Base-by-base conservation (phyloP, 2,329 filamentous ascomycete species). In the Colletotrichum melonis region DNA sequence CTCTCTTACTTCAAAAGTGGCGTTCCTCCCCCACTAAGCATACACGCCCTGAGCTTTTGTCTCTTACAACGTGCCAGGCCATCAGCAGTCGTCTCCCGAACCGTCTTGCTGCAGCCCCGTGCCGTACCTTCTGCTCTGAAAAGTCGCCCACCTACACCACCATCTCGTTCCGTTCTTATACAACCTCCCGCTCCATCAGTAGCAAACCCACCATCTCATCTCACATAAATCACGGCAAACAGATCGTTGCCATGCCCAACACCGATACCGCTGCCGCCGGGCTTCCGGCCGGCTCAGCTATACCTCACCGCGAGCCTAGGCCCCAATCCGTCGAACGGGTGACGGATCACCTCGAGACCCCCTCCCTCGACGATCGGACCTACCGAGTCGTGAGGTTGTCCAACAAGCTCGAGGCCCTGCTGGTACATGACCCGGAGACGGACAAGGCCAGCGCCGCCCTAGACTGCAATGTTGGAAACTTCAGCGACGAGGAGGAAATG, bases 401-500 rank as follows among this genome's bases (percentile, higher is more conserved):
- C 59, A 99, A 99, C 83, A 89, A 95, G 82, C 90, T 99, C 19
- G 96, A 99, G 86, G 96, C 92, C 8, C 88, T 99, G 22, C 86
- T 99, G 63, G 97, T 98, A 69, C 96, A 98, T 81, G 97, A 99
- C 84, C 90, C 94, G 1, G 93, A 97, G 75, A 98, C 97, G 8
- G 97, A 99, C 87, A 98, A 98, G 88, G 95, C 97, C 76, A 97
- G 95, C 79, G 97, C 96, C 11, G 94, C 96, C 63, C 91, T 98
- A 80, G 97, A 98, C 81, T 95, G 98, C 80, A 95, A 97, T 82
- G 96, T 98, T 46, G 97, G 97, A 74, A 97, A 94, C 83, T 98
- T 98, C 85, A 97, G 94, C 80, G 97, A 99, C 80, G 91, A 94
- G 76, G 90, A 93, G 76, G 94, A 95, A 78, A 95, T 98, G 90